Evolutionary conservation across 106 monocot genomes (phyloP).

Genomic region (Hemerocallis citrina): DNA sequence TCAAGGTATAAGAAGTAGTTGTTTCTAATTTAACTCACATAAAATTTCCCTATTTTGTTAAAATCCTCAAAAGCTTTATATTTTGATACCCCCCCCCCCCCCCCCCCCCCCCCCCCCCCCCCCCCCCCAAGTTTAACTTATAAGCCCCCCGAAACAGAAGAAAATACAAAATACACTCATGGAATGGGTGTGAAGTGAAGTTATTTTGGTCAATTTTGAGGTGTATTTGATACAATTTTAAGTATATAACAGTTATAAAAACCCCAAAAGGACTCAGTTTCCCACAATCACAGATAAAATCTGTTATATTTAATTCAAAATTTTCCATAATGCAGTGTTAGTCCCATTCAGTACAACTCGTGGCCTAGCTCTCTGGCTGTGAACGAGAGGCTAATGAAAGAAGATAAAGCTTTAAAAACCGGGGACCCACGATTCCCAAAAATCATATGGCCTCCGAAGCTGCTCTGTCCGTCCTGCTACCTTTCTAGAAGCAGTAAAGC

Average conservation of each 20-base stretch:
- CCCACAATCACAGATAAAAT: background rate
- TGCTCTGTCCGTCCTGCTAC: conserved; percentile 69
- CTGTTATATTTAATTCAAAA: background rate
- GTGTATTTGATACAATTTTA: too few species aligned
- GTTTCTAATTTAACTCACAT: too few species aligned
- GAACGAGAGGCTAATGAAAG: conserved; percentile 84
- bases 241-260: too few species aligned
- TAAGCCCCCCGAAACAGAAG: too few species aligned
- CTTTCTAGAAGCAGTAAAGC: conserved; percentile 19
- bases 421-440: conserved; percentile 83
- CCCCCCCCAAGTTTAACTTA: too few species aligned
- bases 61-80: too few species aligned
- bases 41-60: too few species aligned
- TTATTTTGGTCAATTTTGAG: too few species aligned
- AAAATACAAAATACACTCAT: too few species aligned
- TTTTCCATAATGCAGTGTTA: conserved; percentile 35
- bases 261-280: background rate
- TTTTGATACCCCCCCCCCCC: too few species aligned
- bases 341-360: conserved; percentile 60
- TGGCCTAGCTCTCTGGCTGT: conserved; percentile 72
- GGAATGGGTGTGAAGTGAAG: too few species aligned
- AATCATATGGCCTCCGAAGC: conserved; percentile 66
- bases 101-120: too few species aligned
- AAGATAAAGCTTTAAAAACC: conserved; percentile 47
- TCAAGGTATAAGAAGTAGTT: conserved; percentile 71